Evolutionary conservation across 164 flowering plant species (phyloP), one percentile per base, ranked within the genome.

Genomic region (Akebia trifoliata): DNA sequence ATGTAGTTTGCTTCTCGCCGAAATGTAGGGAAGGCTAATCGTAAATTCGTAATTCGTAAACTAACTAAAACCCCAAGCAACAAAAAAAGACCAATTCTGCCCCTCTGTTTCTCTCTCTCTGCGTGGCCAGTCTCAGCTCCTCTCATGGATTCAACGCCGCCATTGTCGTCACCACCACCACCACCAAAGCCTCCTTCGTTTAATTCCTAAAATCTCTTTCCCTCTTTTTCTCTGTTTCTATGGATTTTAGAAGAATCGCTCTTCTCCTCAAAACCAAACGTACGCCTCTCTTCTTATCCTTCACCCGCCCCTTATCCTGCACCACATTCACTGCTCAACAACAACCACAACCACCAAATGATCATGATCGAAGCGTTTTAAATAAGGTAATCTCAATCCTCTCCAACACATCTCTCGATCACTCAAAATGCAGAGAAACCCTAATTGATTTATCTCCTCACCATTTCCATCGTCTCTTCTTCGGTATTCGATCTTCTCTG

Each of bases 381-480:
- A 57, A 53, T 26, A 61, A 60, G 62, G 67, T 76, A 42, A 40
- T 76, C 25, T 74, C 81, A 24, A 54, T 81, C 54, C 78, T 87
- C n/a, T 76, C 85, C 6, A 67, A 69, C 31, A 66, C 72, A 26
- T 66, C 69, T 70, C 71, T 84, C 7, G 76, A 84, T 69, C 52
- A 59, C 3, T 63, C 75, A 1, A 64, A 76, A 48, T 75, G 78
- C 60, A 66, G 31, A 31, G 55, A 73, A 22, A 31, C 76, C 34
- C 26, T 84, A 0, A 52, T 64, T 35, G 42, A 28, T 54, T 69
- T 81, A 57, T 57, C 77, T 24, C 83, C 90, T 20, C 61, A 30
- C 0, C 62, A 64, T 17, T 85, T 87, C 43, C 83, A 87, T 66
- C 42, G 50, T 1, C 15, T 78, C n/a, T 74, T 85, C 40, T 56